phyloP scores from a whole-genome alignment of 2,329 filamentous ascomycete genomes.

The Pseudogymnoascus sp. region DNA sequence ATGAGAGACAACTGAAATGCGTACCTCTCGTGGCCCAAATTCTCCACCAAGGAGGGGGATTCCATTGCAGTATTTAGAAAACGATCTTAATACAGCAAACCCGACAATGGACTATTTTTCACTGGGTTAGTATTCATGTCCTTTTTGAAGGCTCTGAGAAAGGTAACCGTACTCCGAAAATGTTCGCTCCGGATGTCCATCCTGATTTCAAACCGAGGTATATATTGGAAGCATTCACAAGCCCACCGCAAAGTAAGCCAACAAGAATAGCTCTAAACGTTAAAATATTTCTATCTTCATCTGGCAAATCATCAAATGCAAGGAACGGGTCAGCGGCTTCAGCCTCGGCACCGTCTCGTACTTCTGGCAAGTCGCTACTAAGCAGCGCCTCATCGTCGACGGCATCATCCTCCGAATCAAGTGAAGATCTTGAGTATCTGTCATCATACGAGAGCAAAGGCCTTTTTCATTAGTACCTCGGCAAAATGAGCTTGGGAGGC shows the following conservation, averaged over 20 bases:
- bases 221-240: constrained; percentile 4
- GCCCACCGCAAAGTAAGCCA: not conserved
- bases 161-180: not conserved
- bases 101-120: not conserved
- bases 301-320: constrained; percentile 4
- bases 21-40: not conserved
- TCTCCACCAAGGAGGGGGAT: not conserved
- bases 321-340: not conserved
- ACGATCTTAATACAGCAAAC: constrained; percentile 4
- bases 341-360: not conserved
- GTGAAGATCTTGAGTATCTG: not conserved
- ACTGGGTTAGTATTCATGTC: not conserved
- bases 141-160: not conserved
- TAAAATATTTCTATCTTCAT: not conserved
- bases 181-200: not conserved
- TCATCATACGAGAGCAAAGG: not conserved
- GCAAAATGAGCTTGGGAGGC: not conserved
- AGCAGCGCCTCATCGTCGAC: not conserved
- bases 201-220: constrained; percentile 2
- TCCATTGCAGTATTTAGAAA: not conserved
- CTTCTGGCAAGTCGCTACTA: not conserved
- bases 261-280: not conserved
- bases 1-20: not conserved
- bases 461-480: not conserved
- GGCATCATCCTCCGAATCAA: not conserved